These are phyloP conservation scores for Mycena metata DNA, from an alignment of 768 basidiomycete species.

Conservation along the genomic window DNA sequence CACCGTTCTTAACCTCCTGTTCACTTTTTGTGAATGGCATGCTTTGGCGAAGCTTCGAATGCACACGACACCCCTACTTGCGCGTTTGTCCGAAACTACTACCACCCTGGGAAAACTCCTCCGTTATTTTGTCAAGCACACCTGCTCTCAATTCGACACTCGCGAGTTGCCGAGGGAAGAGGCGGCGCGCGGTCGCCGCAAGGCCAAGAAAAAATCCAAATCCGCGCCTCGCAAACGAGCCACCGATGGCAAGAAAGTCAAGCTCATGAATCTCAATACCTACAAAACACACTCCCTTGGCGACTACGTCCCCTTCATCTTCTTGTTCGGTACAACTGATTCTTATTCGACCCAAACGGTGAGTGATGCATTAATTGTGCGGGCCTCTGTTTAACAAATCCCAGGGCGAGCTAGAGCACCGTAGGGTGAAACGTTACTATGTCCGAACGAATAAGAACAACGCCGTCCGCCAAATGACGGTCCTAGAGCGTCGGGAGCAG, in stretches of 20 bases:
- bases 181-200: constrained; percentile 44
- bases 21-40: constrained; percentile 48
- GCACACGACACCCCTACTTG: constrained; percentile 45
- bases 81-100: constrained; percentile 41
- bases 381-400: neutral
- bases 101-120: constrained; percentile 43
- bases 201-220: neutral
- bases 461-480: constrained; percentile 41
- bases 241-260: neutral
- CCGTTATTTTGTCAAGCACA: constrained; percentile 45
- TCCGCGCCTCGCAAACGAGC: neutral
- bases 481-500: constrained; percentile 18
- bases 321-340: constrained; percentile 22
- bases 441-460: constrained; percentile 47
- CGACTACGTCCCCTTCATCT: constrained; percentile 40
- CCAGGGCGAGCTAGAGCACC: constrained; percentile 55
- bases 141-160: constrained; percentile 46
- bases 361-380: neutral
- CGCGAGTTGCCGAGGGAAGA: constrained; percentile 54
- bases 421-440: constrained; percentile 31
- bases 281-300: constrained; percentile 51
- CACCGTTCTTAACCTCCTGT: constrained; percentile 50
- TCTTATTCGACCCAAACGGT: constrained; percentile 38
- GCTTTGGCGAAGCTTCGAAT: constrained; percentile 50
- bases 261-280: constrained; percentile 46